Evolutionary conservation across 306 rosid species (phyloP), one percentile per base, ranked within the genome.

Genomic region (Fragaria nilgerrensis): DNA sequence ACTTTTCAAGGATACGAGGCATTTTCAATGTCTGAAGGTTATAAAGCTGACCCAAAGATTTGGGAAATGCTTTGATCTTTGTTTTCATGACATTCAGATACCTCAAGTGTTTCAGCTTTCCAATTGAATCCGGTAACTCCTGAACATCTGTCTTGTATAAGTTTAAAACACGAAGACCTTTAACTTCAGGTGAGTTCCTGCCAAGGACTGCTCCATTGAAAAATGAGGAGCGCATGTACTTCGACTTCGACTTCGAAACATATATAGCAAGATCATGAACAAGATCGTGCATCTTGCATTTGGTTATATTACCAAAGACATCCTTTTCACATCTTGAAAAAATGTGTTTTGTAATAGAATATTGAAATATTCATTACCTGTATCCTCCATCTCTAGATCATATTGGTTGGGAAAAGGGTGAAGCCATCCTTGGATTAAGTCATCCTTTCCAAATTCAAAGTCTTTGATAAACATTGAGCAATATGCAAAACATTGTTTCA

Each of bases 401-500:
- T 27, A 4, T 25, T 61, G 13, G 67, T 25, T 27, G 19, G 67
- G 9, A 61, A 36, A 12, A 61, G 9, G 36, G 5, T 59, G 66
- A 59, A 59, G 66, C 66, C 66, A 59, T 25, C 66, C 66, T 59
- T 61, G 66, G 36, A 61, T 61, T 19, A 61, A 61, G 66, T 61
- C 66, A 11, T 61, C 66, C 36, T 27, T 61, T 61, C 12, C 37
- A 27, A 61, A 23, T 25, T 23, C 37, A 61, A 27, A 23, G 14
- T 61, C 66, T 61, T 25, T 25, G 66, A 27, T n/a, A n/a, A n/a
- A n/a, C n/a, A n/a, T n/a, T n/a, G n/a, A n/a, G n/a, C n/a, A n/a
- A n/a, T n/a, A n/a, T 13, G 65, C 65, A 27, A 22, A 61, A 61
- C 67, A 61, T 12, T 61, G 67, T 13, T 61, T 61, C 20, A 61